Base-by-base conservation (phyloP, 208 protist species). In the Leishmania braziliensis region DNA sequence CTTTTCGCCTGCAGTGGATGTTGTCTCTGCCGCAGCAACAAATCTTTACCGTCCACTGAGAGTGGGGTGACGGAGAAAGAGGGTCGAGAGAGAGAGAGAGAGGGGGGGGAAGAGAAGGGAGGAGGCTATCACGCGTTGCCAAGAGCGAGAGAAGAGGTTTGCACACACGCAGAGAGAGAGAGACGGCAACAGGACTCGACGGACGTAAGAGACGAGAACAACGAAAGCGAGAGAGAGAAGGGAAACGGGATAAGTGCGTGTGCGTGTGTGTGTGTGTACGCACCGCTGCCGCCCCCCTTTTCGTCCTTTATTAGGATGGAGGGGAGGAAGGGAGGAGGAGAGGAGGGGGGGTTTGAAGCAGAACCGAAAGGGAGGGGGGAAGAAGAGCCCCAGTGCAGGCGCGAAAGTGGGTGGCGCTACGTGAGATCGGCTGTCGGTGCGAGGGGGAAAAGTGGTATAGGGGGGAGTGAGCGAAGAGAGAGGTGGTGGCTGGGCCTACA, bases 11-110 rank as follows among this genome's bases (percentile, higher is more conserved):
- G 14, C 36, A 70, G 48, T 23, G 50, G 73, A 60, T 2, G 39
- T 26, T 78, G 50, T 75, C 23, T 54, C 26, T 86, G 77, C 78
- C 12, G 10, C 65, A 39, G 65, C 60, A n/a, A 16, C 51, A 54
- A 54, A 54, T 36, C n/a, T 0, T 66, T 18, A 3, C 16, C 0
- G 60, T 39, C 10, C n/a, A 76, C 36, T 39, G 36, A 1, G 36
- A 39, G 36, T 39, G 36, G 36, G 36, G 36, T 10, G 46, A 48
- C 68, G 82, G 79, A 33, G 58, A 54, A 33, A 78, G 51, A 73
- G 46, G 51, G 4, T 2, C 6, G 62, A 20, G 29, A 43, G 86
- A 43, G 46, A 51, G 23, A 46, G 14, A 10, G 53, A 20, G 43
- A 16, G 63, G 9, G 33, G 63, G 60, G 60, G 8, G 36, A 46